Evolutionary conservation across 345 rosid species (phyloP), one percentile per base, ranked within the genome.

Genomic region (Cochlearia excelsa): DNA sequence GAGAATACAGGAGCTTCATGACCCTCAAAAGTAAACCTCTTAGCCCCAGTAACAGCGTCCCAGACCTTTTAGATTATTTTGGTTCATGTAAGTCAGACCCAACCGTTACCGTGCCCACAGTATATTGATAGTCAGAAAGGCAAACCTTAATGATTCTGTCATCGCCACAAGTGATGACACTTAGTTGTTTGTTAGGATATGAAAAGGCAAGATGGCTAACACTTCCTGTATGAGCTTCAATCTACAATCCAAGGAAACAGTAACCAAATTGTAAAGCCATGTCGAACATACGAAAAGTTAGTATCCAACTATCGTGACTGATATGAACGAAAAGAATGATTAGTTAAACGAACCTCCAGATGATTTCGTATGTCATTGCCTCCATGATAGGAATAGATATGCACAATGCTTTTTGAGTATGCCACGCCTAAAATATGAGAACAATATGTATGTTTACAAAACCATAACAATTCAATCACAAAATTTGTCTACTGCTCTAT

Each of bases 1-100:
- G 90, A 90, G 69, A 75, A 83, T 6, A 90, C 90, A 71, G 97
- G 85, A 59, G 97, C 84, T 70, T 90, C 95, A 77, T 90, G 95
- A 68, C 95, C 95, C 76, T 79, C 82, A 64, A 90, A 86, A 55
- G 71, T 69, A 61, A 63, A 78, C 75, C 64, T 79, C 56, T 63
- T 74, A 38, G 34, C 40, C 52, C 95, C 97, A 1, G 86, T 75
- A 43, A 61, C 67, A 33, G 86, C 82, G 76, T 90, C 95, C 97
- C 97, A 90, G 42, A 90, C 97, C 97, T n/a, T 86, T 75, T 65
- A 63, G 43, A 70, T 57, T 48, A 27, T n/a, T 30, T 30, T 43
- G 26, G 59, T 56, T 78, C 64, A 64, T 58, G 70, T 54, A 67
- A 54, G 51, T 4, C n/a, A 52, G 56, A 62, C 54, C 46, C 50